phyloP scores from a whole-genome alignment of 345 rosid genomes.

The Syzygium aromaticum region DNA sequence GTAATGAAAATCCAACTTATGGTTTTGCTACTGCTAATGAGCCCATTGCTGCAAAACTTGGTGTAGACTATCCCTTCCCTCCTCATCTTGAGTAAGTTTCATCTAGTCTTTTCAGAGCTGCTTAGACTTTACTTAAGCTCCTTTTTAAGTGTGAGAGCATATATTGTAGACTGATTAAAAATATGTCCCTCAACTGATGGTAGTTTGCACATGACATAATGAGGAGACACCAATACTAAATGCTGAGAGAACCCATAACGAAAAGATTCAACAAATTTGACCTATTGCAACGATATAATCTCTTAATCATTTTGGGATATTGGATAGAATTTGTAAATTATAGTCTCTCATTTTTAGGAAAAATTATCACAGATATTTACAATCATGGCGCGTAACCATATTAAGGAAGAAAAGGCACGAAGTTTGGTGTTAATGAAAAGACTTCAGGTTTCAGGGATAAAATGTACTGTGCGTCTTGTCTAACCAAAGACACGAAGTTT shows the following conservation, averaged over 20 bases:
- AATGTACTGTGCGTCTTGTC: not conserved
- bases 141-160: not conserved
- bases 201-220: not conserved
- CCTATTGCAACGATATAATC: not conserved
- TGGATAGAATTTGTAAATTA: not conserved
- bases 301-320: not conserved
- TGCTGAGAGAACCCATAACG: not conserved
- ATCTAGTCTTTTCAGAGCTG: not conserved
- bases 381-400: not conserved
- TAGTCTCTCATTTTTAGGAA: not conserved
- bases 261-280: not conserved
- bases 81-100: conserved; percentile 72
- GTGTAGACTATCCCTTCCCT: conserved; percentile 90
- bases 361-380: not conserved
- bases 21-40: conserved; percentile 31
- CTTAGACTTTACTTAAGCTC: not conserved
- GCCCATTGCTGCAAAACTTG: conserved; percentile 82
- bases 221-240: not conserved
- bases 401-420: not conserved
- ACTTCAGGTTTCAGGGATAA: not conserved
- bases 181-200: not conserved
- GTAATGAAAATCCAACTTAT: conserved; percentile 17
- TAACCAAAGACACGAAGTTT: not conserved
- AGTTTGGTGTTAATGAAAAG: not conserved
- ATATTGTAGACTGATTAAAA: not conserved